These are phyloP conservation scores for Keithomyces neogunnii DNA, from an alignment of 2,329 filamentous ascomycete genomes.

Conservation along the genomic window DNA sequence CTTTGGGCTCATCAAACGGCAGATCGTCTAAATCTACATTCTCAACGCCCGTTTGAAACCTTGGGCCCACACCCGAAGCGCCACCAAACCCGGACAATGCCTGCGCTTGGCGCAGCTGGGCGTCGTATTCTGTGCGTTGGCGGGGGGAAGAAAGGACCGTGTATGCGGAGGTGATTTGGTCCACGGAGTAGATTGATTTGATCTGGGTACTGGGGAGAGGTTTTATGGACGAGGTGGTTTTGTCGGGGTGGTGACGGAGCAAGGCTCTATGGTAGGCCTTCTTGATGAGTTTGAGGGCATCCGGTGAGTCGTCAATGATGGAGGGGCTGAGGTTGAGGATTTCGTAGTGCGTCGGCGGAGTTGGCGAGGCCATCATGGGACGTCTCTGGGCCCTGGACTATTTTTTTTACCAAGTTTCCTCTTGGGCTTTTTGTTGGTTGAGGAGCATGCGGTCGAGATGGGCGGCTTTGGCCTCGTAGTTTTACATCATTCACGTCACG, in stretches of 20 bases:
- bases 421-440: not conserved
- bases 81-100: slow-evolving; percentile 6
- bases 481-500: slow-evolving; percentile 1
- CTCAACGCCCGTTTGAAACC: slow-evolving; percentile 52
- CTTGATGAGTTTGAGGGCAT: slow-evolving; percentile 43
- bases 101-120: slow-evolving; percentile 28
- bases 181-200: slow-evolving; percentile 39
- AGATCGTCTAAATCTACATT: slow-evolving; percentile 59
- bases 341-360: slow-evolving; percentile 45
- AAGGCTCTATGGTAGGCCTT: slow-evolving; percentile 57
- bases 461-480: too few relatives aligned
- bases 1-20: slow-evolving; percentile 37
- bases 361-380: not conserved
- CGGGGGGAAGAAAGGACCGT: slow-evolving; percentile 42
- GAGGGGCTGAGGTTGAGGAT: slow-evolving; percentile 47
- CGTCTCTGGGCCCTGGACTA: not conserved
- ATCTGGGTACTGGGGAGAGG: slow-evolving; percentile 3
- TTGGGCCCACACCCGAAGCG: not conserved
- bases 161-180: slow-evolving; percentile 56
- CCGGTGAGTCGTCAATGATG: slow-evolving; percentile 33
- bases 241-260: slow-evolving; percentile 59
- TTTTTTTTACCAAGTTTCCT: not conserved
- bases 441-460: not conserved
- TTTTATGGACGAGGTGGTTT: slow-evolving; percentile 21
- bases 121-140: slow-evolving; percentile 46